A percentile compares a stretch with the other conserved stretches of the same genome.
Conservation (phyloP, 2,329 filamentous ascomycete species). For the Myriosclerotinia scirpicola region DNA sequence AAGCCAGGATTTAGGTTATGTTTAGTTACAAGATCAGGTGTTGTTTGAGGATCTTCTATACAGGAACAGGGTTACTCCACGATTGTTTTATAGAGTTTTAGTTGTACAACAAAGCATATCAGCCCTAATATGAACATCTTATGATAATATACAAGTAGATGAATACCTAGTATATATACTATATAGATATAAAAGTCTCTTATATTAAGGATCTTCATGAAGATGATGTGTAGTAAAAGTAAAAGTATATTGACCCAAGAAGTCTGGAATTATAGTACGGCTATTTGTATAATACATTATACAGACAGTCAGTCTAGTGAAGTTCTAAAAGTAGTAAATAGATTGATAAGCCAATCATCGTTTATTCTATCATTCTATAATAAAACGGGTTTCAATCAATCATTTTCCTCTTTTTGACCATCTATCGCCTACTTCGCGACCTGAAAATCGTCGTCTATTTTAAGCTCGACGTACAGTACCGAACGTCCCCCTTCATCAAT, state of each 20-base stretch:
- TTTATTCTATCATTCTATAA: too few species aligned
- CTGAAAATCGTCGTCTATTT: constrained; percentile 14
- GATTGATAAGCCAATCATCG: not conserved
- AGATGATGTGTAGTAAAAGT: too few species aligned
- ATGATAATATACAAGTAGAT: not conserved
- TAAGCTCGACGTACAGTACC: constrained; percentile 2
- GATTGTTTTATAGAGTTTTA: constrained; percentile 30
- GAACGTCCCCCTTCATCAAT: constrained; percentile 7
- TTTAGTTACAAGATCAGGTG: constrained; percentile 38
- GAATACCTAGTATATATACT: not conserved
- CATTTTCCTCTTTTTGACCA: constrained; percentile 3
- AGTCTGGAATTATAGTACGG: too few species aligned
- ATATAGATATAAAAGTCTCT: too few species aligned
- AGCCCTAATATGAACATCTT: constrained; percentile 34
- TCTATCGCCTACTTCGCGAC: not conserved
- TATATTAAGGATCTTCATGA: too few species aligned
- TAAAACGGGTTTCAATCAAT: not conserved
- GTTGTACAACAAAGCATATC: constrained; percentile 37
- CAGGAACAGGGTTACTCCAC: constrained; percentile 31
- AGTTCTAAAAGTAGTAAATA: too few species aligned
- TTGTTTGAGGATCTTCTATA: constrained; percentile 40
- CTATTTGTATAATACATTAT: too few species aligned
- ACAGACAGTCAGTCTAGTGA: too few species aligned
- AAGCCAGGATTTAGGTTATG: constrained; percentile 26
- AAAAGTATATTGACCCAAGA: too few species aligned